These are phyloP conservation scores for Eragrostis tef DNA, from an alignment of 202 grass and related monocot species.

Conservation along the genomic window DNA sequence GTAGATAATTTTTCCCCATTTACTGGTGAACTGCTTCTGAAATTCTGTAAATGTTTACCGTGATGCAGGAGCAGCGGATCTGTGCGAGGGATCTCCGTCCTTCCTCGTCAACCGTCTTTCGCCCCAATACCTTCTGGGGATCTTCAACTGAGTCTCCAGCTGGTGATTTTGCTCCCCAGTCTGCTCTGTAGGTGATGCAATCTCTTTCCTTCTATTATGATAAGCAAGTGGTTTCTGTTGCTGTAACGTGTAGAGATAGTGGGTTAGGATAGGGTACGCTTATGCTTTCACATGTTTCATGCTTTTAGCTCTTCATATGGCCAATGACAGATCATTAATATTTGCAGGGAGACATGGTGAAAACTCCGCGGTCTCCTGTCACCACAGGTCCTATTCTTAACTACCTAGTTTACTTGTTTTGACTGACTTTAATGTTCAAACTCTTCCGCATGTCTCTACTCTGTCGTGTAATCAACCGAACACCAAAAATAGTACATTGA, in stretches of 20 bases:
- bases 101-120: not conserved
- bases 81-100: not conserved
- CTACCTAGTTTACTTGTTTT: conserved; percentile 41
- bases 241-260: not conserved
- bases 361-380: conserved; percentile 63
- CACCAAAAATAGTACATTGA: not conserved
- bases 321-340: conserved; percentile 21
- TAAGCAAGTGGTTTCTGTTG: conserved; percentile 10
- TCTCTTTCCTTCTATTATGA: not conserved
- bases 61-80: conserved; percentile 42
- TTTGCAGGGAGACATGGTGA: conserved; percentile 69
- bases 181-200: not conserved
- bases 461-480: not conserved
- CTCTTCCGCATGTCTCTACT: not conserved
- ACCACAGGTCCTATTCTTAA: conserved; percentile 58
- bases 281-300: conserved; percentile 12
- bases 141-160: not conserved
- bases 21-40: conserved; percentile 17
- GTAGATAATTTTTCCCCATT: conserved; percentile 42
- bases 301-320: conserved; percentile 25
- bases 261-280: not conserved
- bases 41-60: conserved; percentile 34
- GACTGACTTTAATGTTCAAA: conserved; percentile 12
- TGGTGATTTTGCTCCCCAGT: conserved; percentile 34
- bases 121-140: not conserved